Evolutionary conservation across 2,329 filamentous ascomycete species (phyloP).

Genomic region (Lecanicillium sp.): DNA sequence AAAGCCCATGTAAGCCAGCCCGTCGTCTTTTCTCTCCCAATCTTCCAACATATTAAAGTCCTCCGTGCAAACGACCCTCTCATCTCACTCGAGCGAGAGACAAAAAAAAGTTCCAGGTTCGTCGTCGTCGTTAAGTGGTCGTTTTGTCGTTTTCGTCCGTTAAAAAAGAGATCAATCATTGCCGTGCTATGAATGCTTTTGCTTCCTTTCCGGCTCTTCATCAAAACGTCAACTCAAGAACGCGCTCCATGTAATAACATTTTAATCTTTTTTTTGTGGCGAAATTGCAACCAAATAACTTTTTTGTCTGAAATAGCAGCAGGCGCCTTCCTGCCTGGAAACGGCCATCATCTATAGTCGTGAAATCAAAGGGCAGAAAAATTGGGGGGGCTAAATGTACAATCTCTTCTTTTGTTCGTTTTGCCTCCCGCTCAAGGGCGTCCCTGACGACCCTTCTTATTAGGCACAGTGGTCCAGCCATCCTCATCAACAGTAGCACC

Average conservation of each 20-base stretch:
- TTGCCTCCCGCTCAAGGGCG: conserved; percentile 20
- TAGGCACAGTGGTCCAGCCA: conserved; percentile 56
- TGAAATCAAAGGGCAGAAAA: conserved; percentile 24
- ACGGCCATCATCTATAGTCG: conserved; percentile 27
- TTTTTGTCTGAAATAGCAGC: conserved; percentile 14
- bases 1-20: conserved; percentile 1
- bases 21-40: neutral
- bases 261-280: conserved; percentile 7
- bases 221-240: conserved; percentile 4
- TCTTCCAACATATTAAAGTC: neutral
- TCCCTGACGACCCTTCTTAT: conserved; percentile 33
- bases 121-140: neutral
- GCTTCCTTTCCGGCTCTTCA: neutral
- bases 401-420: conserved; percentile 21
- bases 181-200: conserved; percentile 1
- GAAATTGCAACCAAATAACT: conserved; percentile 11
- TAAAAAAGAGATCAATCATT: neutral
- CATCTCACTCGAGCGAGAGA: neutral
- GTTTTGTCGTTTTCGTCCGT: neutral
- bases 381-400: conserved; percentile 30
- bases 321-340: conserved; percentile 3
- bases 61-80: neutral
- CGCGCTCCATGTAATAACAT: neutral
- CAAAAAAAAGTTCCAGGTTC: neutral
- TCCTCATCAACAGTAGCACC: conserved; percentile 47